Evolutionary conservation across 495 filamentous ascomycete genomes (phyloP).

Genomic region (Staphylotrichum tortipilum): DNA sequence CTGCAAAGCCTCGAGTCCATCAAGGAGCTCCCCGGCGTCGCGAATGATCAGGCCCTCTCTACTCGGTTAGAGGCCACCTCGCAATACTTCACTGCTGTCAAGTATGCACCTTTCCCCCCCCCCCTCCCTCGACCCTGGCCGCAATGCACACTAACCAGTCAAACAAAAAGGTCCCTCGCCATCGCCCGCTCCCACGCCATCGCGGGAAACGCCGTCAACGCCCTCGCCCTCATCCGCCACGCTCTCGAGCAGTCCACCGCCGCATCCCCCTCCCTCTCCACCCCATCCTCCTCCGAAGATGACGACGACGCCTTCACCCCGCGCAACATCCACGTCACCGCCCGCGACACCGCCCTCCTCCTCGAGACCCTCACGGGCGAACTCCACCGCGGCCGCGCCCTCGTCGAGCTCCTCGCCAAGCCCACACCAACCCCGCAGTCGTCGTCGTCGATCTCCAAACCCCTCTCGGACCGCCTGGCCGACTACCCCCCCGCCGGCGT

Average conservation of each 20-base stretch:
- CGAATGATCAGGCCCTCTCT: constrained; percentile 70
- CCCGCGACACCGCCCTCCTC: constrained; percentile 47
- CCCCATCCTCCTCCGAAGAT: constrained; percentile 5
- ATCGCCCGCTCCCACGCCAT: constrained; percentile 79
- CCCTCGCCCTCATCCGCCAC: constrained; percentile 72
- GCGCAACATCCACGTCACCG: constrained; percentile 51
- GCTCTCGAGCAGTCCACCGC: constrained; percentile 49
- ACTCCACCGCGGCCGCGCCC: constrained; percentile 66
- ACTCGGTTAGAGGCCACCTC: constrained; percentile 67
- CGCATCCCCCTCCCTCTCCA: constrained; percentile 31
- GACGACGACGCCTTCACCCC: constrained; percentile 24
- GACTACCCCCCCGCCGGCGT: constrained; percentile 60
- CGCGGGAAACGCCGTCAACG: constrained; percentile 61
- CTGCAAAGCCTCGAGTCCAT: constrained; percentile 83
- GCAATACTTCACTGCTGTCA: constrained; percentile 80
- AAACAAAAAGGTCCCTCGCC: constrained; percentile 57
- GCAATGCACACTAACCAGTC: constrained; percentile 6
- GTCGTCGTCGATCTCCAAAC: constrained; percentile 14
- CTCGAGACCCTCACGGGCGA: constrained; percentile 53
- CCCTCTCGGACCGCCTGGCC: constrained; percentile 63
- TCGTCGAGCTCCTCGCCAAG: constrained; percentile 63
- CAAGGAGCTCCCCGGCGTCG: constrained; percentile 81
- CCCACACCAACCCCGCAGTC: constrained; percentile 2
- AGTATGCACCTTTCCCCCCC: constrained; percentile 46
- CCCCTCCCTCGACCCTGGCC: not conserved